A percentile compares a stretch with the other conserved stretches of the same genome.
Conservation (phyloP, 225 moss, liverwort and hornwort species). For the Pseudisothecium myosuroides region DNA sequence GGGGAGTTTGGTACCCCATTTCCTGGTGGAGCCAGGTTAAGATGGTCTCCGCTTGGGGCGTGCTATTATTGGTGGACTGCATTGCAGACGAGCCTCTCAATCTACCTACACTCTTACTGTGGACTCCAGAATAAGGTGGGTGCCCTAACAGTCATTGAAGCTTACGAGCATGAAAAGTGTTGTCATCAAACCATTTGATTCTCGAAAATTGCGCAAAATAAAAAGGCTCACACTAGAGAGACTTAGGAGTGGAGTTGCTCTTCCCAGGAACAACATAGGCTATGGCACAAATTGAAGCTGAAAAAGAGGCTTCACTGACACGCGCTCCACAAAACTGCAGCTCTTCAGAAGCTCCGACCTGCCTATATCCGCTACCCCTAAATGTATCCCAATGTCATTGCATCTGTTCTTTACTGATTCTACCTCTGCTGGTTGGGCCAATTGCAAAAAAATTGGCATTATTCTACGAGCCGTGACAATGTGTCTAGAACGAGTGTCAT, state of each 20-base stretch:
- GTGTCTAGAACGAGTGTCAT: background rate
- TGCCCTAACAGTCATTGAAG: background rate
- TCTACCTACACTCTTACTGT: background rate
- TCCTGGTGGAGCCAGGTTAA: slow-evolving; percentile 91
- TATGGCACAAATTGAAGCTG: background rate
- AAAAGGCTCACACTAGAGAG: background rate
- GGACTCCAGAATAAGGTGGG: background rate
- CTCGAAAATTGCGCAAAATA: background rate
- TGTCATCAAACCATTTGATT: background rate
- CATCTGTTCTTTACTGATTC: background rate
- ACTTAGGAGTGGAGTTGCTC: background rate
- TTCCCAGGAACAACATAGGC: background rate
- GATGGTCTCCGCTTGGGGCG: slow-evolving; percentile 61
- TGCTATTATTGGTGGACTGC: slow-evolving; percentile 20
- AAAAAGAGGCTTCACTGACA: background rate
- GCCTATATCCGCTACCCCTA: background rate
- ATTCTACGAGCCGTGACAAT: background rate
- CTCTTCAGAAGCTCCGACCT: background rate
- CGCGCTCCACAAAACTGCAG: background rate
- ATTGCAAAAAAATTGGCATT: background rate
- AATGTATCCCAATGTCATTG: background rate
- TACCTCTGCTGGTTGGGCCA: background rate
- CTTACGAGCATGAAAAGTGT: background rate
- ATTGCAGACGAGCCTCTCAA: background rate
- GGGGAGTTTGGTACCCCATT: slow-evolving; percentile 80